A percentile compares a stretch with the other conserved stretches of the same genome.
Conservation (phyloP, 1,284 basidiomycete genomes). For the Tilletiaria anomala region DNA sequence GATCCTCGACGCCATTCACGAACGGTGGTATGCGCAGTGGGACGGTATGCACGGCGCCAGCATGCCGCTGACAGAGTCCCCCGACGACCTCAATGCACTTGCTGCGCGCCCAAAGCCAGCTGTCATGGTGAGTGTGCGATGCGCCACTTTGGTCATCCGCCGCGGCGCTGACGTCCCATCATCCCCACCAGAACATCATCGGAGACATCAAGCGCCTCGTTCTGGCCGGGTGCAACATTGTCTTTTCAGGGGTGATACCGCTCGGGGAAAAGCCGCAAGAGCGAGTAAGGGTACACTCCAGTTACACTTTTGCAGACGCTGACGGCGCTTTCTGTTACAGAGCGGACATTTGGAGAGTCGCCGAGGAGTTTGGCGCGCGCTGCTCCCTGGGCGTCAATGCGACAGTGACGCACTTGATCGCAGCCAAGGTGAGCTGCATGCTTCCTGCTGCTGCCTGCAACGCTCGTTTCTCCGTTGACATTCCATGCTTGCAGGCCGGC, state of each 20-base stretch:
- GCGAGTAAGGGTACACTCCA: conserved; percentile 30
- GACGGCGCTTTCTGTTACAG: conserved; percentile 26
- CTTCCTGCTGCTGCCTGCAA: too few species aligned
- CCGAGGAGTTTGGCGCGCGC: conserved; percentile 71
- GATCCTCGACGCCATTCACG: conserved; percentile 64
- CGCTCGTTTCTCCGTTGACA: too few species aligned
- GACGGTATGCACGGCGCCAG: conserved; percentile 5
- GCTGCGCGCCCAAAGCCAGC: conserved; percentile 1
- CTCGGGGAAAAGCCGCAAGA: conserved; percentile 60
- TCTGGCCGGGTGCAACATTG: conserved; percentile 59
- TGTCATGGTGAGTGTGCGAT: conserved; percentile 1
- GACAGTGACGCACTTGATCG: conserved; percentile 77
- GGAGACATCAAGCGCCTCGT: conserved; percentile 61
- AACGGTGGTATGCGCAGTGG: conserved; percentile 50
- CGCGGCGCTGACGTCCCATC: not conserved
- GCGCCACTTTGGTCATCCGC: too few species aligned
- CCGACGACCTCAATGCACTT: too few species aligned
- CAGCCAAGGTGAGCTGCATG: too few species aligned
- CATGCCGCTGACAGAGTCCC: too few species aligned
- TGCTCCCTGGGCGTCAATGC: conserved; percentile 56
- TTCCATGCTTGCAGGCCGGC: too few species aligned
- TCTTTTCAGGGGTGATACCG: conserved; percentile 88
- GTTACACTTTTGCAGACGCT: too few species aligned
- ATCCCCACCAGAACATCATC: conserved; percentile 53
- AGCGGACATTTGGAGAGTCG: conserved; percentile 75